These are phyloP conservation scores for Clavispora vitiphila DNA, from an alignment of 805 yeast species.

Conservation along the genomic window DNA sequence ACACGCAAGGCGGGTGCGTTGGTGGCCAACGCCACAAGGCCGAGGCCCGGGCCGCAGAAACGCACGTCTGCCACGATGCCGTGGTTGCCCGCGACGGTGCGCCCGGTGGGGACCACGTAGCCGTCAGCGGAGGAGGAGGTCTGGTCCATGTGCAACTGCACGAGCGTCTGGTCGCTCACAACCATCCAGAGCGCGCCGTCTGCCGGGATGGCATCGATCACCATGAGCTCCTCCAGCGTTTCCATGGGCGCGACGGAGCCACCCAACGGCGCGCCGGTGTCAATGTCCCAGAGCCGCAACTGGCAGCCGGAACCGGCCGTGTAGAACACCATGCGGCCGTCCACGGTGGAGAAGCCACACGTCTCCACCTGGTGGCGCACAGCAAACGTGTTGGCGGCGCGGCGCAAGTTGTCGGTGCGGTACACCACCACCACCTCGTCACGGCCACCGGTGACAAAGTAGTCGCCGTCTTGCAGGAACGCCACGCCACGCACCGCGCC, in stretches of 20 bases:
- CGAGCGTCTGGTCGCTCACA: conserved; percentile 80
- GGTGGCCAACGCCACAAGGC: conserved; percentile 78
- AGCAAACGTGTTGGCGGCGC: conserved; percentile 63
- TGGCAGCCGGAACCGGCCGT: conserved; percentile 77
- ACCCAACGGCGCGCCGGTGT: conserved; percentile 43
- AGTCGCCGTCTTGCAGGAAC: conserved; percentile 48
- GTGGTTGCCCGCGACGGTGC: conserved; percentile 84
- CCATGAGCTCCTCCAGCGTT: conserved; percentile 68
- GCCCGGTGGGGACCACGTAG: conserved; percentile 34
- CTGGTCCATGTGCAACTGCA: conserved; percentile 34
- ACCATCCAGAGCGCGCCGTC: conserved; percentile 44
- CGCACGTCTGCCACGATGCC: conserved; percentile 91
- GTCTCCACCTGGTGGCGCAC: conserved; percentile 69
- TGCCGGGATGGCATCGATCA: conserved; percentile 51
- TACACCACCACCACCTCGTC: conserved; percentile 70
- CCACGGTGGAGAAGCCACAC: conserved; percentile 49
- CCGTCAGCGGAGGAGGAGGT: conserved; percentile 18
- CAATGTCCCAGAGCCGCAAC: conserved; percentile 60
- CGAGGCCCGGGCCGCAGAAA: conserved; percentile 60
- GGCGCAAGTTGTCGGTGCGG: conserved; percentile 44
- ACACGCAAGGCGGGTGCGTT: conserved; percentile 86
- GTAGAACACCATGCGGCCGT: conserved; percentile 36
- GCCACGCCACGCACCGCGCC: conserved; percentile 84
- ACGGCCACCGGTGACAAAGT: conserved; percentile 80
- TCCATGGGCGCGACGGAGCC: conserved; percentile 44